These are phyloP conservation scores for Cucurbita moschata DNA, from an alignment of 306 rosid genomes.

Conservation along the genomic window DNA sequence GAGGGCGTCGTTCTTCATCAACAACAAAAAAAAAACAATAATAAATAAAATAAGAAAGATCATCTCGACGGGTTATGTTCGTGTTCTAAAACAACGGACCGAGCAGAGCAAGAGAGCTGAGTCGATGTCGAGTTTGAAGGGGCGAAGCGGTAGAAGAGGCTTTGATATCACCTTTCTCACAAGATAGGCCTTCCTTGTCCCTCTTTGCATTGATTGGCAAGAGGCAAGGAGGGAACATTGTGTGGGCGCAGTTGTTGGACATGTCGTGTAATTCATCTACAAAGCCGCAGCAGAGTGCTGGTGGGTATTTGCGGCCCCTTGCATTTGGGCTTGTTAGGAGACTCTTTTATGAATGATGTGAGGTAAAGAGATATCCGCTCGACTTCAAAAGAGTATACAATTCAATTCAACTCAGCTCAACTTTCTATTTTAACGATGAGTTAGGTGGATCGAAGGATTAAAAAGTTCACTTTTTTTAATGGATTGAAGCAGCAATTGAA, in stretches of 20 bases:
- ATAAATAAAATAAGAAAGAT: not conserved
- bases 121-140: not conserved
- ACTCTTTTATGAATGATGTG: too few species aligned
- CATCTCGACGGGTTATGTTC: not conserved
- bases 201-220: slow-evolving; percentile 58
- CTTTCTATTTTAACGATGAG: too few species aligned
- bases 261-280: slow-evolving; percentile 21
- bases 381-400: too few species aligned
- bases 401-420: too few species aligned
- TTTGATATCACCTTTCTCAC: slow-evolving; percentile 10
- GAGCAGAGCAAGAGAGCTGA: not conserved
- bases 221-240: slow-evolving; percentile 92
- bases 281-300: slow-evolving; percentile 52
- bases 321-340: slow-evolving; percentile 52
- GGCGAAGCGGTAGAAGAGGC: slow-evolving; percentile 8
- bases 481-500: too few species aligned
- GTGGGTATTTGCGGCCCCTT: slow-evolving; percentile 72
- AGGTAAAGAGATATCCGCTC: too few species aligned
- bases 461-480: too few species aligned
- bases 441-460: too few species aligned
- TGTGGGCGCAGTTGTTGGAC: slow-evolving; percentile 36
- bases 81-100: not conserved
- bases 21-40: too few species aligned
- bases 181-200: slow-evolving; percentile 48
- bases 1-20: not conserved